These are phyloP conservation scores for Bruguiera hainesii DNA, from an alignment of 441 rosid species.

Conservation along the genomic window DNA sequence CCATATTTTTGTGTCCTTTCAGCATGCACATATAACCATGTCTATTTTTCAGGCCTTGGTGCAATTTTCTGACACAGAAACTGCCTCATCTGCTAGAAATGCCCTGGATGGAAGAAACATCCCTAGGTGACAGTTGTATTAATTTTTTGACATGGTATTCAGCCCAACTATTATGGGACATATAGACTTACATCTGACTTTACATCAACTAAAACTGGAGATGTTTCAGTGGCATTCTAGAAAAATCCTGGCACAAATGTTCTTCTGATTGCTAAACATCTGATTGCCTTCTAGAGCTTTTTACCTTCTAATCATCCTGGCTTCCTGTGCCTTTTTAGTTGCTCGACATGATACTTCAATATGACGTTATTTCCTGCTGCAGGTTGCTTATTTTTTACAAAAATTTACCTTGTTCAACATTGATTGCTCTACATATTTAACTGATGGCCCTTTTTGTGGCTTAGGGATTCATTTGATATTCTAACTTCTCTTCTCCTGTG, in stretches of 20 bases:
- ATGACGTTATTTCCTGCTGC: too few relatives aligned
- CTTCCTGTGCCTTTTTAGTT: background rate
- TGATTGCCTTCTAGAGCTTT: background rate
- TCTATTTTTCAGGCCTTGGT: constrained; percentile 72
- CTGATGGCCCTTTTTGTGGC: too few relatives aligned
- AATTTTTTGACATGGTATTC: constrained; percentile 61
- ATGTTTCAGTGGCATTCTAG: background rate
- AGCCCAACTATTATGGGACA: constrained; percentile 41
- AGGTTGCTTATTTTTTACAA: too few relatives aligned
- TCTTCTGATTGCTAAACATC: constrained; percentile 8
- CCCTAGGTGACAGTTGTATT: constrained; percentile 91
- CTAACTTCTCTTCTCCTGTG: constrained; percentile 25
- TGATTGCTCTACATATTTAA: too few relatives aligned
- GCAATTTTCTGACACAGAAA: constrained; percentile 93
- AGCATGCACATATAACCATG: constrained; percentile 18
- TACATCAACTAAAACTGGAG: constrained; percentile 17
- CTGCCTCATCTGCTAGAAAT: constrained; percentile 87
- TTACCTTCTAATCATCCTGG: background rate
- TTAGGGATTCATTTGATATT: background rate
- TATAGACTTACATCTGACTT: constrained; percentile 26
- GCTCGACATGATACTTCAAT: too few relatives aligned
- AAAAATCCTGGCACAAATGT: constrained; percentile 4
- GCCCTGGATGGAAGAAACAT: constrained; percentile 96
- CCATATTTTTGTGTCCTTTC: constrained; percentile 5
- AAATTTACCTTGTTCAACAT: too few relatives aligned